These are phyloP conservation scores for Schizothecium vesticola DNA, from an alignment of 495 filamentous ascomycete genomes.

Conservation along the genomic window DNA sequence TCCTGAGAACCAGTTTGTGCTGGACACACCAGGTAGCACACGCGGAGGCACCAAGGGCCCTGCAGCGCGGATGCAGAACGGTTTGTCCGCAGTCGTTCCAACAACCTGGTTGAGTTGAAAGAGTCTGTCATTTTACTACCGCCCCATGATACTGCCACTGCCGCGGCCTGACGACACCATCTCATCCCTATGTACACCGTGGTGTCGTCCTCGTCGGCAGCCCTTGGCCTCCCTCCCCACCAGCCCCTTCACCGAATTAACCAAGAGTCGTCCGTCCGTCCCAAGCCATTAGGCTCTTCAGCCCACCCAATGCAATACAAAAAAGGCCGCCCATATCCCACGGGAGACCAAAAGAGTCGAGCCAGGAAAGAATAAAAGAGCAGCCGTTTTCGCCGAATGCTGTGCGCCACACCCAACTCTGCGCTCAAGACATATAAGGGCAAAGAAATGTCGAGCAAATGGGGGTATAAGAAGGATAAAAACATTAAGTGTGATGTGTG, in stretches of 20 bases:
- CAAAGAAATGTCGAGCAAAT: not conserved
- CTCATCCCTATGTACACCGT: not conserved
- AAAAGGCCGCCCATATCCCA: not conserved
- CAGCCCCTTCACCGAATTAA: not conserved
- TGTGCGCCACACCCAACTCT: conserved; percentile 4
- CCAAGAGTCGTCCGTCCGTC: not conserved
- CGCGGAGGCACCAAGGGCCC: not conserved
- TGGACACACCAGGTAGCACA: not conserved
- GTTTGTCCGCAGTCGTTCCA: not conserved
- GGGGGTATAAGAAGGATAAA: conserved; percentile 5
- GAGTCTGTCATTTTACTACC: not conserved
- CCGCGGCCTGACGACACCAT: not conserved
- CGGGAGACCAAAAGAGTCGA: not conserved
- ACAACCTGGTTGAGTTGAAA: not conserved
- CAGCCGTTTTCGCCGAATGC: not conserved
- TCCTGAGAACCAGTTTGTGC: not conserved
- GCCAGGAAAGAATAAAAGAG: not conserved
- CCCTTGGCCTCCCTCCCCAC: not conserved
- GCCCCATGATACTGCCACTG: not conserved
- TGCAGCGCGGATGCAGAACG: not conserved
- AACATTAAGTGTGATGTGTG: not conserved
- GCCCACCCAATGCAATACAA: not conserved
- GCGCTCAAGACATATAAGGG: not conserved
- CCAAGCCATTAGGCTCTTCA: not conserved
- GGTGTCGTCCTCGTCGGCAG: not conserved